phyloP scores from a whole-genome alignment of 163 green algal genomes.

The Coccomyxa subellipsoidea region DNA sequence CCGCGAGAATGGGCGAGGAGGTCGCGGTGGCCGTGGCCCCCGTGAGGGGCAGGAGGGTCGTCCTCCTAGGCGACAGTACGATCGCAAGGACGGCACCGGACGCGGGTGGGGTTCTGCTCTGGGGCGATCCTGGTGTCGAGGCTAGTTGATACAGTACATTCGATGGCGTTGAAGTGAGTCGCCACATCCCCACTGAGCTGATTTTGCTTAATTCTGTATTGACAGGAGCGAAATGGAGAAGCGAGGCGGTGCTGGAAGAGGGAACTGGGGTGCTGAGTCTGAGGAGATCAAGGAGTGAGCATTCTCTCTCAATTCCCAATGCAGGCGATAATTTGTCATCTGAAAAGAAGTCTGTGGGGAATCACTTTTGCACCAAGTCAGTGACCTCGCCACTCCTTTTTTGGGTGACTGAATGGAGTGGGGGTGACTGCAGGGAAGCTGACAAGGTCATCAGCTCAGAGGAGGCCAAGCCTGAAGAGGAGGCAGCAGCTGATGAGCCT shows the following conservation, averaged over 20 bases:
- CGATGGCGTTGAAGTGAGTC: neutral
- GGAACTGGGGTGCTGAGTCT: conserved; percentile 84
- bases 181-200: neutral
- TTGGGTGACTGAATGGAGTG: too few relatives aligned
- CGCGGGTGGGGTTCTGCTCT: conserved; percentile 57
- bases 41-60: conserved; percentile 29
- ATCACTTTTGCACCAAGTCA: too few relatives aligned
- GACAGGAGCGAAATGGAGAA: conserved; percentile 83
- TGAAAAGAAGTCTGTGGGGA: too few relatives aligned
- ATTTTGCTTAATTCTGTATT: neutral
- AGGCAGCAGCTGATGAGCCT: conserved; percentile 29
- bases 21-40: conserved; percentile 38
- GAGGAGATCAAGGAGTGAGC: conserved; percentile 49
- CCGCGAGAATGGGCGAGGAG: conserved; percentile 25
- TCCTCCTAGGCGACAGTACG: conserved; percentile 61
- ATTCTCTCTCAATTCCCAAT: neutral
- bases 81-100: conserved; percentile 83
- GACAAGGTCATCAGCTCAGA: neutral
- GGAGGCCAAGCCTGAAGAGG: conserved; percentile 25
- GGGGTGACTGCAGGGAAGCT: neutral
- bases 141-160: neutral
- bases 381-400: too few relatives aligned
- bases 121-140: neutral
- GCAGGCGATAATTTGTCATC: neutral
- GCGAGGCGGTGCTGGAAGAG: conserved; percentile 70